Evolutionary conservation across 2,329 filamentous ascomycete species (phyloP).

Genomic region (Fusarium verrucosum): DNA sequence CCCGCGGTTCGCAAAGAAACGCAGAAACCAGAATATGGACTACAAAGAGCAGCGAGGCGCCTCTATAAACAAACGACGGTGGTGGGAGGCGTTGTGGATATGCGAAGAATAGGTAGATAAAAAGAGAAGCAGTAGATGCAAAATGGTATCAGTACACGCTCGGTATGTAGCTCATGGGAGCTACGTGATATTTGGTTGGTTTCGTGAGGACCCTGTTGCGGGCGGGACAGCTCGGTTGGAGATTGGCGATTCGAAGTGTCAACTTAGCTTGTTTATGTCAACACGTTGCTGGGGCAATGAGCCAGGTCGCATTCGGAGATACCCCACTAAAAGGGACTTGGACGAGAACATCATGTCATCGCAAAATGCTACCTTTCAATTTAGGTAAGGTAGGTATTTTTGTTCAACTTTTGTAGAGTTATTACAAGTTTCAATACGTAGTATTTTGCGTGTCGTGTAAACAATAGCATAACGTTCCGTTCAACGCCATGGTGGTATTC

Average conservation of each 20-base stretch:
- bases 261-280: slow-evolving; percentile 42
- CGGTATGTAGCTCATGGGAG: slow-evolving; percentile 24
- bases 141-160: slow-evolving; percentile 13
- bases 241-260: slow-evolving; percentile 42
- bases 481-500: too few species aligned
- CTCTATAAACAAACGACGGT: slow-evolving; percentile 24
- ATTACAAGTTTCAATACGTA: too few species aligned
- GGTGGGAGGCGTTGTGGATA: slow-evolving; percentile 43
- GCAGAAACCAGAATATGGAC: slow-evolving; percentile 44
- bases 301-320: background rate
- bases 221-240: slow-evolving; percentile 36
- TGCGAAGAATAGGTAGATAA: background rate
- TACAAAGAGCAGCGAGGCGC: slow-evolving; percentile 52
- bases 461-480: too few species aligned
- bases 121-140: slow-evolving; percentile 5
- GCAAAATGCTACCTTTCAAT: background rate
- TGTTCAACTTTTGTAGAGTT: too few species aligned
- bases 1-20: slow-evolving; percentile 37
- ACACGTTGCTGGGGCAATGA: slow-evolving; percentile 33
- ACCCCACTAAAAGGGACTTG: slow-evolving; percentile 14
- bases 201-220: slow-evolving; percentile 32
- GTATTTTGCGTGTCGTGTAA: too few species aligned
- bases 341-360: background rate
- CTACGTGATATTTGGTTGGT: slow-evolving; percentile 40
- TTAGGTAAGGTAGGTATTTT: too few species aligned